Evolutionary conservation across 2,329 filamentous ascomycete genomes (phyloP), one percentile per base, ranked within the genome.

Genomic region (Colletotrichum tropicicola): DNA sequence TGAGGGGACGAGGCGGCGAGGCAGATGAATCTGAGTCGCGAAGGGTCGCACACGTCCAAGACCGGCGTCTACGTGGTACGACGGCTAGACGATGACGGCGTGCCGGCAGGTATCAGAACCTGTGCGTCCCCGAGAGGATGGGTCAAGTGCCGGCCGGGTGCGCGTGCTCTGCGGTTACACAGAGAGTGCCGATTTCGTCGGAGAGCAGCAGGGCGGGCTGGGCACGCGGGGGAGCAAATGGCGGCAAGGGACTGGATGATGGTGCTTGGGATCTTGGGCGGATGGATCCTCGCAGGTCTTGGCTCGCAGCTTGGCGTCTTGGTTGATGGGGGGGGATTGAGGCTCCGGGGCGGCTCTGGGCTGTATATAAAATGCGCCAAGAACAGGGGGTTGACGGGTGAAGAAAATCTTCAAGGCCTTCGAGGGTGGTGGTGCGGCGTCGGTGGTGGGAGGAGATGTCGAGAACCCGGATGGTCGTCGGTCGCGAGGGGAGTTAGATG

Each of bases 271-370:
- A 35, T 35, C 12, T 17, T 23, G 30, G 49, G 17, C 19, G 47
- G 28, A 62, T 56, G 51, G 51, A 32, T 47, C 44, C 51, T 56
- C 27, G 43, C 23, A 32, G 13, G 62, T 62, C 62, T 65, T 49
- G 62, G 62, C 49, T 65, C 30, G 51, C 62, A 51, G 62, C 62
- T 62, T 62, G 62, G 62, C 62, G 62, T 65, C 62, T 62, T 61
- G 51, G 44, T 55, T 51, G 9, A 49, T n/a, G 15, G 17, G 13
- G 25, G 37, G 35, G 19, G 8, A 28, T 13, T 44, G 28, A 54
- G 57, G 49, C 57, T 55, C 44, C 6, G 6, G 35, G 35, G 51
- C 43, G 61, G 49, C 27, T 21, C 19, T 23, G 49, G 49, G 51
- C 43, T 37, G 57, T 56, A 61, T 65, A 65, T 65, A 65, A 56